phyloP scores from a whole-genome alignment of 2,329 filamentous ascomycete genomes.

The Mariannaea sp. region DNA sequence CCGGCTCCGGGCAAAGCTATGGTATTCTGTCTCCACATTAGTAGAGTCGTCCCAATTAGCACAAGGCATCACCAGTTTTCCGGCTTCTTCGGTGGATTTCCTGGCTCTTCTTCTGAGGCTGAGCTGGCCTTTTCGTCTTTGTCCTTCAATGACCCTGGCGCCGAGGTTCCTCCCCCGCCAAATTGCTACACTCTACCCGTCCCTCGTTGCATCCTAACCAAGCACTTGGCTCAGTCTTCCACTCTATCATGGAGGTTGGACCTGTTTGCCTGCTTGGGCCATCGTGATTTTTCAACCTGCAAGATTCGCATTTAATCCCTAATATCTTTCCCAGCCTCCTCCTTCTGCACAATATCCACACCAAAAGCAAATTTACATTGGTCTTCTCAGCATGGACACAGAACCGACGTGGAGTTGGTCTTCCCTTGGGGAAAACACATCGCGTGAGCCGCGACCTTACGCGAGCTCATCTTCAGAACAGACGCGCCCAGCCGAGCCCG shows the following conservation, averaged over 20 bases:
- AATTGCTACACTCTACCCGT: conserved; percentile 17
- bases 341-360: conserved; percentile 20
- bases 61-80: conserved; percentile 27
- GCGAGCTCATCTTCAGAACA: conserved; percentile 4
- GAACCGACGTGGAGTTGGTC: conserved; percentile 38
- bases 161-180: conserved; percentile 29
- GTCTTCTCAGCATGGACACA: conserved; percentile 35
- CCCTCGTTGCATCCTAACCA: conserved; percentile 13
- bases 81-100: conserved; percentile 38
- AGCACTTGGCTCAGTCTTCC: conserved; percentile 21
- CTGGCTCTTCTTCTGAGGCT: conserved; percentile 34
- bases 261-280: conserved; percentile 27
- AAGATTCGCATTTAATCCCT: conserved; percentile 17
- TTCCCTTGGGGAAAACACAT: conserved; percentile 24
- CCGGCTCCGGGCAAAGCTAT: conserved; percentile 30
- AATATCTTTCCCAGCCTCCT: conserved; percentile 13
- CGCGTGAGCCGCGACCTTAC: conserved; percentile 21
- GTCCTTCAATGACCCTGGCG: conserved; percentile 30
- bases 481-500: conserved; percentile 8
- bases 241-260: conserved; percentile 38
- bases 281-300: conserved; percentile 17
- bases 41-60: conserved; percentile 19
- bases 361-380: conserved; percentile 27
- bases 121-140: conserved; percentile 40
- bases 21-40: conserved; percentile 18